A percentile compares a stretch with the other conserved stretches of the same genome.
Conservation (phyloP, 768 basidiomycete species). For the Albatrellus ellisii region DNA sequence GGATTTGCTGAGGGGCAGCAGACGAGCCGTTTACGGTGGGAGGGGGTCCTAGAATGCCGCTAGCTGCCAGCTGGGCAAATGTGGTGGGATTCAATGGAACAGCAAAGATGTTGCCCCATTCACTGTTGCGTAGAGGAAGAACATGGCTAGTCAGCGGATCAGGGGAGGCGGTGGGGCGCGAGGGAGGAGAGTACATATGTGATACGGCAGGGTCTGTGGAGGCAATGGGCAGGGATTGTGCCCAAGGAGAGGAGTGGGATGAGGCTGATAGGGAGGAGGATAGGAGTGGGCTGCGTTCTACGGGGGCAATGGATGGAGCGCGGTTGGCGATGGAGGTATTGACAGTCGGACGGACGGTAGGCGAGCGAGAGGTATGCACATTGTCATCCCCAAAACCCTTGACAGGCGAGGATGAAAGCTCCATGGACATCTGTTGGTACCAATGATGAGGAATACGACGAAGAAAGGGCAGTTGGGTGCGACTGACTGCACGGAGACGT, state of each 20-base stretch:
- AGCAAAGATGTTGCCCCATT: constrained; percentile 50
- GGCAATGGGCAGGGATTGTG: constrained; percentile 17
- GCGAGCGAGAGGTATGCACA: constrained; percentile 19
- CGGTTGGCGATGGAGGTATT: constrained; percentile 8
- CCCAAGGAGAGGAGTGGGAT: constrained; percentile 21
- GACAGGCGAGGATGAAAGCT: constrained; percentile 7
- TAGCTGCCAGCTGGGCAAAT: constrained; percentile 49
- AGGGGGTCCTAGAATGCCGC: constrained; percentile 37
- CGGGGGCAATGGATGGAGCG: neutral
- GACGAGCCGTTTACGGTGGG: constrained; percentile 21
- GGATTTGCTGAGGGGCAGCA: too few relatives aligned
- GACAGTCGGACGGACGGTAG: constrained; percentile 17
- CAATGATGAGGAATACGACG: neutral
- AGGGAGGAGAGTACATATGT: constrained; percentile 8
- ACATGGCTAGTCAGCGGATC: constrained; percentile 14
- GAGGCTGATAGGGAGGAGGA: constrained; percentile 12
- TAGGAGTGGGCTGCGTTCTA: constrained; percentile 5
- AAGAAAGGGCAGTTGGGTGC: neutral
- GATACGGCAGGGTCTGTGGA: constrained; percentile 11
- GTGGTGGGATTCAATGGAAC: constrained; percentile 45
- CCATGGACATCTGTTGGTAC: constrained; percentile 4
- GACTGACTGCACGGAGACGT: neutral
- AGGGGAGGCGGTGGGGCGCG: neutral
- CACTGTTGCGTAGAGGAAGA: constrained; percentile 19
- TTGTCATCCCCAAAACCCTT: constrained; percentile 5